Conservation (phyloP, 2,329 filamentous ascomycete genomes). For the Penicillium sclerotiorum region DNA sequence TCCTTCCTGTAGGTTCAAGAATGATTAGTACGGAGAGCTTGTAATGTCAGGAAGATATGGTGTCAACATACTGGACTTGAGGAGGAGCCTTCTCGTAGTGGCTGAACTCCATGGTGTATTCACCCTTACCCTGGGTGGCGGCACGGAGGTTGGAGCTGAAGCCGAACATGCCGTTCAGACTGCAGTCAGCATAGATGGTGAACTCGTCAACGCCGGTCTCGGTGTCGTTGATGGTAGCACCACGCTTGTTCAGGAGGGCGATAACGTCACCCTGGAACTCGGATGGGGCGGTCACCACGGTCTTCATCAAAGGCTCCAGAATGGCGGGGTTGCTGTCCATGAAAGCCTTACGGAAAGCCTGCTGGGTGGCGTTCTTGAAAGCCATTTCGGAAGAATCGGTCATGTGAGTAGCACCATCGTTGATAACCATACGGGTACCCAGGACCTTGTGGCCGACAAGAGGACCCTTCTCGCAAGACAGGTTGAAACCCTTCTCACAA, state of each 20-base stretch:
- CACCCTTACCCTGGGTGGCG: constrained; percentile 95
- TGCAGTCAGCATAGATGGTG: constrained; percentile 87
- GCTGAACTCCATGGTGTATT: constrained; percentile 98
- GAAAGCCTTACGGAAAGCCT: constrained; percentile 96
- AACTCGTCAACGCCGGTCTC: constrained; percentile 95
- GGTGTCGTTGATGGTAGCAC: constrained; percentile 91
- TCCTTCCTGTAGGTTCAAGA: constrained; percentile 55
- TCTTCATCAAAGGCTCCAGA: constrained; percentile 97
- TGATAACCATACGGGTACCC: constrained; percentile 86
- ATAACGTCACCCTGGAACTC: constrained; percentile 98
- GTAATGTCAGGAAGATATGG: background rate
- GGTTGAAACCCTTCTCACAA: constrained; percentile 91
- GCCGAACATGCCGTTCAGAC: constrained; percentile 95
- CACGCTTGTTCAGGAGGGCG: constrained; percentile 93
- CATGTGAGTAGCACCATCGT: constrained; percentile 95
- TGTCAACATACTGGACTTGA: constrained; percentile 78
- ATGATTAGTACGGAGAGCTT: constrained; percentile 12
- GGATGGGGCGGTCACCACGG: constrained; percentile 88
- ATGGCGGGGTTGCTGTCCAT: constrained; percentile 76
- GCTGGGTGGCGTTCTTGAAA: constrained; percentile 91
- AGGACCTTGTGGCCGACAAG: constrained; percentile 92
- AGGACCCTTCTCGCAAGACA: constrained; percentile 81
- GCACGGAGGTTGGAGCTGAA: constrained; percentile 90
- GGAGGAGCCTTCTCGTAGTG: constrained; percentile 87
- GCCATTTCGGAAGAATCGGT: constrained; percentile 97